Base-by-base conservation (phyloP, 306 rosid genomes). In the Quercus variabilis region DNA sequence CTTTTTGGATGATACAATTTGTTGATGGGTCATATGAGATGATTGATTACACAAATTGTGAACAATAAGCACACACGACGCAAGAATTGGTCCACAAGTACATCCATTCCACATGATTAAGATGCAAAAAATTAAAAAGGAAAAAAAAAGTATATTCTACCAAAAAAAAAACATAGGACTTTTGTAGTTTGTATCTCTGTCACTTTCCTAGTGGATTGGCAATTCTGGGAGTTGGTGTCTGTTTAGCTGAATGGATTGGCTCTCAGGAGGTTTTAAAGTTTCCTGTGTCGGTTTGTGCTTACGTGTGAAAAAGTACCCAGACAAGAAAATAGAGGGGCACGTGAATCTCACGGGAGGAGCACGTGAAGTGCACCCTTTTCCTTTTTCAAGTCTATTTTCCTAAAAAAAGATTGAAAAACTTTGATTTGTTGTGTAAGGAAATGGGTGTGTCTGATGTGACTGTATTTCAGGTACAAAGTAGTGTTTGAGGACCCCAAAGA, bases 311-410 rank as follows among this genome's bases (percentile, higher is more conserved):
- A 81, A 54, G 70, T 65, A 82, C 69, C 74, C 79, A 77, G 90
- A 90, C 90, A 88, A 55, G 67, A 60, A 38, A 31, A 75, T 46
- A 65, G 55, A 1, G 38, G 17, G 60, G 76, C 94, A 88, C 87
- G 91, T 88, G 94, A 86, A 84, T 0, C 0, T 11, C 64, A 35
- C n/a, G 80, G 69, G 88, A 73, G 2, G 0, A 60, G 70, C 94
- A 86, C 90, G 88, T 86, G 92, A 79, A 79, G 76, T 21, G 69
- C 54, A 56, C 70, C 76, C 74, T 23, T 69, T 41, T 31, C 46
- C 51, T 14, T 38, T 17, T 25, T 5, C n/a, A 26, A 70, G 69
- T 60, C 33, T 2, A 1, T 35, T 41, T n/a, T 20, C 30, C 71
- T 11, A 38, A 38, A 38, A 38, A 7, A 6, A n/a, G 70, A 28